Conservation (phyloP, 805 yeast genomes). For the Kodamaea nitidulidarum region DNA sequence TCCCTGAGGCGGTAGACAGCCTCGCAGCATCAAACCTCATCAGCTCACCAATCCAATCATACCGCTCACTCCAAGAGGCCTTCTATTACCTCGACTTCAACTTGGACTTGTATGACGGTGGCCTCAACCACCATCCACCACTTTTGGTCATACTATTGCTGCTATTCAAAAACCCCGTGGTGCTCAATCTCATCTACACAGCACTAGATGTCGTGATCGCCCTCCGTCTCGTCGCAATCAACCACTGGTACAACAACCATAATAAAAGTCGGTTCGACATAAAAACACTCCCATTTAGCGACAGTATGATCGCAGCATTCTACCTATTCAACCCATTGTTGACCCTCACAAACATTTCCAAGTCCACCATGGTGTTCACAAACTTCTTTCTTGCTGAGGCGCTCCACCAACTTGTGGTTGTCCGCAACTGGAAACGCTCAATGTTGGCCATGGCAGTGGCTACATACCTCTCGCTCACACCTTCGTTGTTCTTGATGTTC, state of each 20-base stretch:
- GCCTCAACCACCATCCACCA: constrained; percentile 84
- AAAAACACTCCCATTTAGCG: constrained; percentile 17
- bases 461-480: constrained; percentile 59
- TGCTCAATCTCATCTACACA: constrained; percentile 48
- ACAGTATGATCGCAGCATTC: constrained; percentile 52
- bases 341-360: constrained; percentile 62
- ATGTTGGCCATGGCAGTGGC: constrained; percentile 58
- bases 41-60: constrained; percentile 72
- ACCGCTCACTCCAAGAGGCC: constrained; percentile 42
- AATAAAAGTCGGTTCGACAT: constrained; percentile 13
- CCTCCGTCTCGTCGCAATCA: constrained; percentile 47
- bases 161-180: constrained; percentile 24
- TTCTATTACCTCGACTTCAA: constrained; percentile 39
- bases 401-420: constrained; percentile 43
- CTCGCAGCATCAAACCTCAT: constrained; percentile 49
- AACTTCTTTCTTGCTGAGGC: constrained; percentile 51
- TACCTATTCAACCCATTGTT: constrained; percentile 80
- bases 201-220: constrained; percentile 58
- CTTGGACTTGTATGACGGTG: constrained; percentile 74
- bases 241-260: constrained; percentile 35
- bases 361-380: constrained; percentile 61
- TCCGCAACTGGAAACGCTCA: constrained; percentile 38
- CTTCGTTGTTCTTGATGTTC: constrained; percentile 49
- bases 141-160: constrained; percentile 53
- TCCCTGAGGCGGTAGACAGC: constrained; percentile 26